A percentile compares a stretch with the other conserved stretches of the same genome.
phyloP scores from a whole-genome alignment of 2,329 filamentous ascomycete genomes.

The Escovopsis sp. region DNA sequence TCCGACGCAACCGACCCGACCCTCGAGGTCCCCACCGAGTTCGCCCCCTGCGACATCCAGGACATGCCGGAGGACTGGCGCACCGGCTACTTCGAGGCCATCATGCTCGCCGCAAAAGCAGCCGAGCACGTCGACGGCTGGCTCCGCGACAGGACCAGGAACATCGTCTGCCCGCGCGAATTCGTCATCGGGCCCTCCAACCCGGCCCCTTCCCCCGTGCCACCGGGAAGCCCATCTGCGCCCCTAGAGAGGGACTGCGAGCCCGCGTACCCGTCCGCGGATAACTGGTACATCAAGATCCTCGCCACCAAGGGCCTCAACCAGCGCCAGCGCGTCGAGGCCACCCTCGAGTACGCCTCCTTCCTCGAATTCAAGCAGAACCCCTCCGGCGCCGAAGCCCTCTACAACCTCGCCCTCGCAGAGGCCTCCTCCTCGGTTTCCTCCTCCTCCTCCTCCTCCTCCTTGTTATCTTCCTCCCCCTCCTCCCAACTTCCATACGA shows the following conservation, averaged over 20 bases:
- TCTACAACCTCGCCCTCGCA: conserved; percentile 62
- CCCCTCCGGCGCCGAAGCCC: conserved; percentile 48
- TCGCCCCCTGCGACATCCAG: conserved; percentile 51
- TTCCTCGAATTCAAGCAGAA: conserved; percentile 69
- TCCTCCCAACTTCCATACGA: conserved; percentile 33
- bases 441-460: conserved; percentile 28
- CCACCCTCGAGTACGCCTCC: conserved; percentile 67
- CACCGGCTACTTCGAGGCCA: conserved; percentile 66
- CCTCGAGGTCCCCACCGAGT: conserved; percentile 52
- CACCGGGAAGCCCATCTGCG: conserved; percentile 43
- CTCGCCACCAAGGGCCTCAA: conserved; percentile 68
- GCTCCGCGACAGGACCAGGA: conserved; percentile 52
- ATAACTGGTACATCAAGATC: conserved; percentile 68
- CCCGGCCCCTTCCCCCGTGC: conserved; percentile 58
- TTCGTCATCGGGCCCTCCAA: conserved; percentile 74
- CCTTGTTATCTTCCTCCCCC: conserved; percentile 25
- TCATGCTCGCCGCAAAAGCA: conserved; percentile 62
- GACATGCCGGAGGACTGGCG: conserved; percentile 72
- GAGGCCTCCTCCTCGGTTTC: conserved; percentile 54
- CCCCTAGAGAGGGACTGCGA: conserved; percentile 65
- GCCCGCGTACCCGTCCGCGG: conserved; percentile 51
- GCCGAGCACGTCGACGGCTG: conserved; percentile 73
- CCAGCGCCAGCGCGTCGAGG: conserved; percentile 63
- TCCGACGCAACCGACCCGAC: conserved; percentile 44
- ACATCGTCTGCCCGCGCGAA: conserved; percentile 53